Conservation (phyloP, 2,329 filamentous ascomycete genomes). For the Aquanectria penicillioides region DNA sequence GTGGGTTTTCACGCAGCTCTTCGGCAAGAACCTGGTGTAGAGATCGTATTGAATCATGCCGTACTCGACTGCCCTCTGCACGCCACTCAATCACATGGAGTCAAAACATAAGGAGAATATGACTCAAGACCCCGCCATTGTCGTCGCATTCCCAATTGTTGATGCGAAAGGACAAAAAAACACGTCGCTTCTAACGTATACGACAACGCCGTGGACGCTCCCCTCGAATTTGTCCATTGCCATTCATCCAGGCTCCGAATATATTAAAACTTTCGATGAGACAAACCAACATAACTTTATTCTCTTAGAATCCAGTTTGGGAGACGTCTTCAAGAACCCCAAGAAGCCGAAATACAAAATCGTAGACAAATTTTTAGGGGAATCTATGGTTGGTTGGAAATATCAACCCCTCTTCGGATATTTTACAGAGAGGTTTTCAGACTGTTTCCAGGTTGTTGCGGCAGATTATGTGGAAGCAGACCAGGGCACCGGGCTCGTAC, state of each 20-base stretch:
- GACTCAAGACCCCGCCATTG: constrained; percentile 77
- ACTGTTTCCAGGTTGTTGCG: constrained; percentile 73
- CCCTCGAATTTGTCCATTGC: constrained; percentile 80
- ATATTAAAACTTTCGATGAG: constrained; percentile 77
- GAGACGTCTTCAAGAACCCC: constrained; percentile 78
- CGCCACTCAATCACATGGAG: constrained; percentile 80
- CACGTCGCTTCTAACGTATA: constrained; percentile 64
- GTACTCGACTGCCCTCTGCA: constrained; percentile 78
- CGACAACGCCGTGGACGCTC: constrained; percentile 83
- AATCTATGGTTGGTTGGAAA: constrained; percentile 75
- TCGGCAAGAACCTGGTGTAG: constrained; percentile 77
- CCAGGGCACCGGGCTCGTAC: constrained; percentile 79
- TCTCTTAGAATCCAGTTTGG: constrained; percentile 72
- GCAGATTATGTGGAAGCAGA: constrained; percentile 77
- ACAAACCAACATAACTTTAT: constrained; percentile 74
- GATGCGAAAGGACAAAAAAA: constrained; percentile 70
- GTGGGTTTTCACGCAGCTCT: constrained; percentile 83
- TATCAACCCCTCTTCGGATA: constrained; percentile 79
- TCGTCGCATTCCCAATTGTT: constrained; percentile 76
- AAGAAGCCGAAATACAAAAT: constrained; percentile 82
- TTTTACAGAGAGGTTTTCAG: constrained; percentile 76
- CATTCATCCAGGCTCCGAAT: constrained; percentile 81
- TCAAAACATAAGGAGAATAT: constrained; percentile 81
- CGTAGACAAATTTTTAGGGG: constrained; percentile 73
- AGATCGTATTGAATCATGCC: constrained; percentile 80